Base-by-base conservation (phyloP, 257 asterid genomes). In the Gentiana straminea region DNA sequence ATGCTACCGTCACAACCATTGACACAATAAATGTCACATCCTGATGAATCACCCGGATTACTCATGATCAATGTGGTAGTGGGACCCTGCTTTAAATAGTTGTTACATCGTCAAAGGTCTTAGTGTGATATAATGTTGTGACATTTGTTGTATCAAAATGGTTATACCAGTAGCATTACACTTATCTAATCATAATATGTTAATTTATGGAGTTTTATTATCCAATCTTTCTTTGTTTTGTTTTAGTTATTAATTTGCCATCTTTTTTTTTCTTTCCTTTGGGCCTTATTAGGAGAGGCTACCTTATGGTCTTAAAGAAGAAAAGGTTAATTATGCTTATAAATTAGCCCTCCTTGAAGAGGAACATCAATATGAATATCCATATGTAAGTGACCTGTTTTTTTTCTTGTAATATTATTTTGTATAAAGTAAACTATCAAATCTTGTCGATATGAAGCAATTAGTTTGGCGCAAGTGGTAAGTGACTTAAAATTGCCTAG, bases 251-350 rank as follows among this genome's bases (percentile, higher is more conserved):
- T 49, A 35, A 4, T 33, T 35, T 11, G n/a, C 47, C 55, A 32
- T 51, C 4, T 37, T 52, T 2, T 10, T 46, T 52, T 12, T 51
- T 2, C 33, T 52, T 2, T 10, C 39, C 38, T 52, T 12, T 35
- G 57, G 48, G 49, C 48, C 54, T 60, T 59, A 52, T 64, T 64
- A 73, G 78, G 78, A 68, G 70, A 73, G 61, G 66, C n/a, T 10
- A n/a, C 82, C 81, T 32, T 82, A 71, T 70, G 67, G 68, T 41
- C 51, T 59, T 55, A 58, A 61, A 64, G 88, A 88, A 4, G 62
- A 60, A 51, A 64, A 63, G 62, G 63, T 81, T 35, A 55, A 75
- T 59, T 59, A 51, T 12, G 80, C 80, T 50, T 65, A 79, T 58
- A 15, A 7, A 38, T 57, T 65, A 38, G 71, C 65, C 60, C 65